Conservation (phyloP, 352 stramenopile genomes). For the Globisporangium paroecandrum region DNA sequence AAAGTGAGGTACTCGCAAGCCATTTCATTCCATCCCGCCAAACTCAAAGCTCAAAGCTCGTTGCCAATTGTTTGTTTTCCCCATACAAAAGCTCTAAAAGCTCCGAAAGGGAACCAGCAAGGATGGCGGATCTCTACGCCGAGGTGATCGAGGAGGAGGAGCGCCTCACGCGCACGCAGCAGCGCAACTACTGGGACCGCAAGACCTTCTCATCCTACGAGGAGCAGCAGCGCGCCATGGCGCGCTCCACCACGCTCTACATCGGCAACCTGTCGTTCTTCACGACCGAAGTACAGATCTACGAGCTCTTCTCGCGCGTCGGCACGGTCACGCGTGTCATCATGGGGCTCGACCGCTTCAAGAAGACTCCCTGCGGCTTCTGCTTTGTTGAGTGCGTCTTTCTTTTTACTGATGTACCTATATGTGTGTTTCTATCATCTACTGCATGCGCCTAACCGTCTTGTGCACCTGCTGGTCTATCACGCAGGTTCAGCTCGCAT, state of each 20-base stretch:
- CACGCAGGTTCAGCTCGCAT: slow-evolving; percentile 57
- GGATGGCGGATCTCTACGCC: slow-evolving; percentile 53
- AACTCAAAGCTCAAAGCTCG: neutral
- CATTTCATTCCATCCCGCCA: neutral
- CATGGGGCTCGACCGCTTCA: slow-evolving; percentile 95
- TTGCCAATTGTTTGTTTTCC: slow-evolving; percentile 3
- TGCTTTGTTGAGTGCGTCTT: slow-evolving; percentile 94
- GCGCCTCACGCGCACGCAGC: slow-evolving; percentile 50
- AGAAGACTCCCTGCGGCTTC: slow-evolving; percentile 97
- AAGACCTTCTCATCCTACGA: slow-evolving; percentile 91
- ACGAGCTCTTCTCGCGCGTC: slow-evolving; percentile 92
- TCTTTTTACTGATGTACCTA: neutral
- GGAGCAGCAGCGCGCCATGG: slow-evolving; percentile 92
- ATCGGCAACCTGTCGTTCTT: slow-evolving; percentile 98
- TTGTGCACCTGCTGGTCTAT: neutral
- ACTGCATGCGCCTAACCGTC: neutral
- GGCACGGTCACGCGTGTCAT: slow-evolving; percentile 92
- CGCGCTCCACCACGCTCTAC: slow-evolving; percentile 92
- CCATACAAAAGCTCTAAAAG: neutral
- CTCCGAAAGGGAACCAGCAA: neutral
- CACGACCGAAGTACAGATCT: slow-evolving; percentile 94
- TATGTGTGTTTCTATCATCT: neutral
- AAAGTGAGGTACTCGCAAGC: neutral
- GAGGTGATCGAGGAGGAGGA: slow-evolving; percentile 51
- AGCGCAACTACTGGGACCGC: slow-evolving; percentile 93